phyloP scores from a whole-genome alignment of 768 basidiomycete species.

The Asterophora lycoperdoides region DNA sequence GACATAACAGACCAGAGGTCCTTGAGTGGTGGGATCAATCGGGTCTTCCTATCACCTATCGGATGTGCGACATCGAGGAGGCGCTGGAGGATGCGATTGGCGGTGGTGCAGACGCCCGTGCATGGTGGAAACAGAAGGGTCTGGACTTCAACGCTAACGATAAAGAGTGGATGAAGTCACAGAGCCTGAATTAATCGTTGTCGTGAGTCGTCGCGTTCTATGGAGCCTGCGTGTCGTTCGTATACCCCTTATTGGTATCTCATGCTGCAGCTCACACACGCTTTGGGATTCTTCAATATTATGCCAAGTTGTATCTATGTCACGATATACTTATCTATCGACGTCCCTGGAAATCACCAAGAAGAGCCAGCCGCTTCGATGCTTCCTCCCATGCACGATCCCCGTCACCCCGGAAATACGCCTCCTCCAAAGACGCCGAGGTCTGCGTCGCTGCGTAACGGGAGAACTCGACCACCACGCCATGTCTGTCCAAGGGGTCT shows the following conservation, averaged over 20 bases:
- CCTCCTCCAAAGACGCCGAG: constrained; percentile 16
- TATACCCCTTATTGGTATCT: neutral
- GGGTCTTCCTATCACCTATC: constrained; percentile 75
- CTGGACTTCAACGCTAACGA: constrained; percentile 81
- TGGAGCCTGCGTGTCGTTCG: neutral
- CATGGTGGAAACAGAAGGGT: constrained; percentile 81
- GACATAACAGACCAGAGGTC: constrained; percentile 76
- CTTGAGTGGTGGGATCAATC: constrained; percentile 87
- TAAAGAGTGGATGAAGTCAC: constrained; percentile 85
- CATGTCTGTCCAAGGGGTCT: constrained; percentile 1
- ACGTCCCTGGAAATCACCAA: neutral
- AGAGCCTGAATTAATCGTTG: constrained; percentile 55
- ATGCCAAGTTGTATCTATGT: too few relatives aligned
- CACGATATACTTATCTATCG: too few relatives aligned
- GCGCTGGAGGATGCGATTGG: constrained; percentile 84
- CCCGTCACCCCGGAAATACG: constrained; percentile 19
- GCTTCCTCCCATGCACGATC: constrained; percentile 8
- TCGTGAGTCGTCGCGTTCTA: constrained; percentile 13
- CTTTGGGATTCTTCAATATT: too few relatives aligned
- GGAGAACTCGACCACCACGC: neutral
- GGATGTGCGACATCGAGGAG: constrained; percentile 91
- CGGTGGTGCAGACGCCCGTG: constrained; percentile 68
- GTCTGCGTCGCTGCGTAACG: neutral
- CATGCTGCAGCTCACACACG: too few relatives aligned
- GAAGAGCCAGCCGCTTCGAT: neutral